Percentiles rank a stretch among this genome's conserved stretches.
phyloP scores from a whole-genome alignment of 345 rosid species.

The Raphanus sativus region DNA sequence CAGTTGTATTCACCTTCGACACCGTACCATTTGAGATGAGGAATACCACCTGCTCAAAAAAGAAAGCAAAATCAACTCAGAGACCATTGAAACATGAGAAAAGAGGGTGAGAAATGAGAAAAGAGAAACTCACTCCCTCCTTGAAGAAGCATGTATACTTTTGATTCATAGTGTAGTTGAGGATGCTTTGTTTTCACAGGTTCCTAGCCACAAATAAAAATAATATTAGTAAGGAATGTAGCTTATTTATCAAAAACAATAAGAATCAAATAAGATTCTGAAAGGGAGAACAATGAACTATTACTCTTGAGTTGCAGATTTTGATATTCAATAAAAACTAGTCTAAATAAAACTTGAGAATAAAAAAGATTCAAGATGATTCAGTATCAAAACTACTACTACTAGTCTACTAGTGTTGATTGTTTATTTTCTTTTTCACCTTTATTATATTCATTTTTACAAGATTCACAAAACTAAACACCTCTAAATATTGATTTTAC shows the following conservation, averaged over 20 bases:
- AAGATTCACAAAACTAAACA: background rate
- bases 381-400: background rate
- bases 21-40: constrained; percentile 87
- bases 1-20: constrained; percentile 76
- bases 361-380: background rate
- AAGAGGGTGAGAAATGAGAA: background rate
- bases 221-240: background rate
- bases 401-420: background rate
- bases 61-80: background rate
- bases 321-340: background rate
- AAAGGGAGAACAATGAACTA: background rate
- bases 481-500: background rate
- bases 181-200: constrained; percentile 81
- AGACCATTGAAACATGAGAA: background rate
- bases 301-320: background rate
- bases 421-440: background rate
- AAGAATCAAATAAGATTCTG: background rate
- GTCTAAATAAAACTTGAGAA: background rate
- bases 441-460: background rate
- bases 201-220: no score
- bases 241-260: background rate
- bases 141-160: constrained; percentile 78
- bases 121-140: constrained; percentile 64
- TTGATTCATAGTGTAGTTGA: constrained; percentile 80
- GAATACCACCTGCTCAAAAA: constrained; percentile 61